Base-by-base conservation (phyloP, 2,329 filamentous ascomycete genomes). In the Didymosphaeria variabile region DNA sequence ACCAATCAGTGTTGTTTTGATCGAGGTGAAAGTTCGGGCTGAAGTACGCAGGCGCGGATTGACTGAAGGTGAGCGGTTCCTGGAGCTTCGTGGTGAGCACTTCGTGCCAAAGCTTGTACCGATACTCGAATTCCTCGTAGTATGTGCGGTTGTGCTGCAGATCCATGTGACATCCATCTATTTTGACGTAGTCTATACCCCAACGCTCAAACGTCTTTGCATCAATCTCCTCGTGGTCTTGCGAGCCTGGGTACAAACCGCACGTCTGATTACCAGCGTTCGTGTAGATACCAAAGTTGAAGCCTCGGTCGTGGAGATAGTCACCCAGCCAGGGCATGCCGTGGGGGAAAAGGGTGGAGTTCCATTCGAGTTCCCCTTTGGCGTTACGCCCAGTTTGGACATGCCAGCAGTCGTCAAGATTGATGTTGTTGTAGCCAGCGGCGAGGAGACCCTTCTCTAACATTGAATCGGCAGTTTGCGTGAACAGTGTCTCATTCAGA, bases 361-460 rank as follows among this genome's bases (percentile, higher is more conserved):
- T 79, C 77, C 79, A 81, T 57, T 77, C 73, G 54, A 83, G 76
- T 13, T 78, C 79, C 36, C 77, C 76, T 59, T 80, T 74, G 7
- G 67, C 57, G 2, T 71, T 71, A 5, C 81, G 78, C 5, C 72
- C 57, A 1, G 53, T 46, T 60, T 71, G 67, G 12, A 71, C 69
- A 57, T 80, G 78, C 81, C 81, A 84, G 66, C 79, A 82, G 59
- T 83, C 81, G 65, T 84, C 81, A 17, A 84, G 73, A 60, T 82
- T 83, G 58, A 84, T 71, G 57, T 75, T 67, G 44, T 76, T 66
- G 58, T 80, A 80, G 5, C 78, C 77, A 5, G 76, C 74, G 19
- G 71, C 72, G 2, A 78, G 74, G 4, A 84, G 75, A 17, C 82
- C 82, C 5, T 71, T 80, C 10, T 71, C 67, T 4, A 71, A 60